phyloP scores from a whole-genome alignment of 148 eudicot species.

The Chenopodium berlandieri region DNA sequence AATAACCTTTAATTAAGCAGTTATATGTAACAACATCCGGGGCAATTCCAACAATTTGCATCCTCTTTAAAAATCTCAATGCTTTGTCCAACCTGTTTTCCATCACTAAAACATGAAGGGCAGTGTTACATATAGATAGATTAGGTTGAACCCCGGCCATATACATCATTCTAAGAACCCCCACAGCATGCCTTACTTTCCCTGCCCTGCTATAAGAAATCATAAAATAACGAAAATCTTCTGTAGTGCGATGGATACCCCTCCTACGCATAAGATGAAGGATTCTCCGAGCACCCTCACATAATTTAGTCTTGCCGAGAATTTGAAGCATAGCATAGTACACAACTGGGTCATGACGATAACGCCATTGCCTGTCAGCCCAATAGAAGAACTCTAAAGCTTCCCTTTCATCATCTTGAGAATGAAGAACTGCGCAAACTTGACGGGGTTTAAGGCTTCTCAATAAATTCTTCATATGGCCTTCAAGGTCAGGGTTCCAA shows the following conservation, averaged over 20 bases:
- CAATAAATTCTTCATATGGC: constrained; percentile 21
- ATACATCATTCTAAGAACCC: constrained; percentile 30
- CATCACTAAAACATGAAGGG: constrained; percentile 31
- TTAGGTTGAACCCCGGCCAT: constrained; percentile 28
- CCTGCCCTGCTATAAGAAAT: constrained; percentile 34
- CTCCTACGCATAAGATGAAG: constrained; percentile 32
- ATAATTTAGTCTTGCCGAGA: constrained; percentile 31
- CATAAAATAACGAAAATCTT: constrained; percentile 31
- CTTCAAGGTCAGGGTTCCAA: constrained; percentile 32
- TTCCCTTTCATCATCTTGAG: constrained; percentile 26
- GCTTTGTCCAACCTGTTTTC: constrained; percentile 27
- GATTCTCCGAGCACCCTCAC: constrained; percentile 34
- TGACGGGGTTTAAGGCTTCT: constrained; percentile 32
- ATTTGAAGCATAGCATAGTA: constrained; percentile 32
- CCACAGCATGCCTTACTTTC: constrained; percentile 23
- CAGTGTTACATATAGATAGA: constrained; percentile 30
- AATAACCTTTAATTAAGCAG: constrained; percentile 34
- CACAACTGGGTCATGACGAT: constrained; percentile 26
- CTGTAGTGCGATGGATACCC: constrained; percentile 22
- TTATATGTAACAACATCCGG: constrained; percentile 33
- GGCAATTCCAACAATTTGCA: constrained; percentile 26
- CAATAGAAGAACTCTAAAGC: constrained; percentile 34
- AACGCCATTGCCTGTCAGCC: constrained; percentile 39
- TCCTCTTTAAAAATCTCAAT: constrained; percentile 24
- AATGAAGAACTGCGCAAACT: constrained; percentile 35